Base-by-base conservation (phyloP, 345 rosid species). In the Mangifera indica region DNA sequence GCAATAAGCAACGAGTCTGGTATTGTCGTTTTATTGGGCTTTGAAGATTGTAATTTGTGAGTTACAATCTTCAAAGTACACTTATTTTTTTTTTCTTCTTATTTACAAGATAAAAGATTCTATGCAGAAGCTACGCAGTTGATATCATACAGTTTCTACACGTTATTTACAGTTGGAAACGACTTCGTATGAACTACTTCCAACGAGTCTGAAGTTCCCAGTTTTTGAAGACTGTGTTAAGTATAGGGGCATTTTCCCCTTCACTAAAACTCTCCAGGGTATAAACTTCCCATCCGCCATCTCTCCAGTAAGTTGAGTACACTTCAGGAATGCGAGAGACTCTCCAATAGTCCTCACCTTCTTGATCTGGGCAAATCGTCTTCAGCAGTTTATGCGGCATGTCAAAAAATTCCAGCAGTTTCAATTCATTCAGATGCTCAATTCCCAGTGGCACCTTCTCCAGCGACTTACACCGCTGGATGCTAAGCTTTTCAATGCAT, bases 391-490 rank as follows among this genome's bases (percentile, higher is more conserved):
- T 62, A 26, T 72, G 75, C 0, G 80, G 81, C 81, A 79, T 76
- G 53, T 72, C 80, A 34, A 72, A 78, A 52, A 78, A 78, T 9
- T 75, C 80, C 0, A 81, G 77, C 22, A 51, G 26, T 34, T 74
- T 74, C 25, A 82, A 66, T 26, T 51, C 68, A n/a, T 22, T 26
- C 52, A 79, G 77, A 32, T 76, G 21, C 46, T 79, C 72, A 10
- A 77, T 79, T 29, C 85, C 83, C 10, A 59, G 61, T 13, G 83
- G 85, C 25, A 82, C 72, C 13, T 66, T 74, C 53, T 68, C 66
- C 77, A 82, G 26, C 15, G 44, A 9, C 67, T 52, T 53, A 53
- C 85, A 79, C 8, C 75, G 74, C 48, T 54, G 76, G 15, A 82
- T 71, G 10, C 69, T 72, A 40, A 77, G 66, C 51, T 55, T 71